Evolutionary conservation across 1,284 basidiomycete species (phyloP).

Genomic region (Sphagnurus paluster): DNA sequence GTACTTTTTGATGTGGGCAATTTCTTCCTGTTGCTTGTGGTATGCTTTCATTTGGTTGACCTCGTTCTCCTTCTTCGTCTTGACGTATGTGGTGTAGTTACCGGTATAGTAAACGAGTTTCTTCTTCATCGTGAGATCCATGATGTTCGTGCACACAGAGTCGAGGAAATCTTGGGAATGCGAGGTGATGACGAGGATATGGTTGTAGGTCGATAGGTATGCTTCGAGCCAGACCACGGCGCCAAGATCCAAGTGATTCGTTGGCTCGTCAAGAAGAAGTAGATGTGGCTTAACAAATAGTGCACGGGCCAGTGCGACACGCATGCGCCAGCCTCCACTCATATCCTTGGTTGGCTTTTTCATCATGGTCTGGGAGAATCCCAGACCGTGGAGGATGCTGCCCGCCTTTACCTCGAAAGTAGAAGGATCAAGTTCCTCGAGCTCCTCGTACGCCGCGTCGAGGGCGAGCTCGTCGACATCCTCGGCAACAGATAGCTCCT

Average conservation of each 20-base stretch:
- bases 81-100: constrained; percentile 96
- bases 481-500: constrained; percentile 90
- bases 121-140: constrained; percentile 92
- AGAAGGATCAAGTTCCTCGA: constrained; percentile 94
- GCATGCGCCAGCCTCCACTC: constrained; percentile 99
- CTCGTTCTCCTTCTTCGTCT: constrained; percentile 97
- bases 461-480: constrained; percentile 85
- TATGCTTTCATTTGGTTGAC: constrained; percentile 99
- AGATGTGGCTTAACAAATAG: constrained; percentile 97
- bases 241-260: constrained; percentile 92
- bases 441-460: constrained; percentile 91
- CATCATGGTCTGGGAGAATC: constrained; percentile 94
- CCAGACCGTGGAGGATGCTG: constrained; percentile 95
- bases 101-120: constrained; percentile 92
- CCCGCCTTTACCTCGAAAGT: constrained; percentile 97
- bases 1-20: constrained; percentile 94
- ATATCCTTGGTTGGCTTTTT: constrained; percentile 96
- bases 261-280: constrained; percentile 87
- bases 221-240: constrained; percentile 99
- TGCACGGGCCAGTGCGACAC: constrained; percentile 94
- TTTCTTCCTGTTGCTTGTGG: constrained; percentile 97
- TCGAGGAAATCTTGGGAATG: constrained; percentile 99
- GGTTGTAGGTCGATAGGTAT: constrained; percentile 97
- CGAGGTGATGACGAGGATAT: constrained; percentile 94
- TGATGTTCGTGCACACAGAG: constrained; percentile 94